Evolutionary conservation across 331 rosid species (phyloP), one percentile per base, ranked within the genome.

Genomic region (Prunus yedoensis): DNA sequence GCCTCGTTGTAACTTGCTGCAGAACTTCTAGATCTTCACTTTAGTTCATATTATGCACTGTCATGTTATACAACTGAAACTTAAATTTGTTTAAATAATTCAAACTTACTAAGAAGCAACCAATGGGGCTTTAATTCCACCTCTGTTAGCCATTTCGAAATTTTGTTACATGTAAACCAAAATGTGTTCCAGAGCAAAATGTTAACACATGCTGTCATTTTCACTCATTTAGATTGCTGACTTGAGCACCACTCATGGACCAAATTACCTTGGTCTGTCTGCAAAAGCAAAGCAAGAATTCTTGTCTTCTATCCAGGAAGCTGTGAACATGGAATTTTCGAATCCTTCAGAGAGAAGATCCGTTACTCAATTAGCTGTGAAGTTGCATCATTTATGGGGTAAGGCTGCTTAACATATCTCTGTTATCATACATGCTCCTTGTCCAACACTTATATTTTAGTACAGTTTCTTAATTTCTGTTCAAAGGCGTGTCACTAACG

Each of bases 351-450:
- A 93, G 76, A 89, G 88, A 82, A 84, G 87, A 84, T 77, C 65
- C 54, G 81, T 85, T 4, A 76, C 86, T 71, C 90, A 89, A 46
- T 64, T 93, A 78, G 91, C 88, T 49, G 76, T 81, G 76, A 87
- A 89, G 67, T 77, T 93, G 81, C 89, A 90, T 68, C 87, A 89
- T 60, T 10, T 84, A 74, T 93, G 93, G 96, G 91, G 87, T 87
- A 86, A 82, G 77, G 43, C 45, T 78, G 49, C 69, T 66, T 28
- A 51, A 30, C 15, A 35, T 28, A n/a, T n/a, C n/a, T n/a, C n/a
- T n/a, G n/a, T n/a, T n/a, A n/a, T n/a, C n/a, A n/a, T n/a, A 23
- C 57, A 9, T 57, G 38, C n/a, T 25, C 38, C 45, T 8, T 54
- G 18, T 25, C 23, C 14, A 14, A 28, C 56, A 25, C 67, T 58